Base-by-base conservation (phyloP, 345 rosid genomes). In the Angophora floribunda region DNA sequence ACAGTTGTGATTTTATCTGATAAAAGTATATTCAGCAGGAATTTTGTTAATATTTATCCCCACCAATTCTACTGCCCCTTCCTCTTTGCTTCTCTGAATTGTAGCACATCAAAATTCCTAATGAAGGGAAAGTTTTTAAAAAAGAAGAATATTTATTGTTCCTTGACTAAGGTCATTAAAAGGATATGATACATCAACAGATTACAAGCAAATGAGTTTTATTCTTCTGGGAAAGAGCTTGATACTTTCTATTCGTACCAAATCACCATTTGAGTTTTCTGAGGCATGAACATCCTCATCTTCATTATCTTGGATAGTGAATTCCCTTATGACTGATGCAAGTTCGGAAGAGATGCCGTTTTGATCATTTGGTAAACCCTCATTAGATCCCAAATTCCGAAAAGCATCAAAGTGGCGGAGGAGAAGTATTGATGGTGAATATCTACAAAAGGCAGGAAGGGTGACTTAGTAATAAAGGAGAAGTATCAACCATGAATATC, bases 371-470 rank as follows among this genome's bases (percentile, higher is more conserved):
- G 91, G 90, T 88, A 93, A 94, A 89, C 98, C 96, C 86, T 96
- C 99, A 59, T 93, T 93, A 30, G 96, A 95, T 85, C 87, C 94
- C 93, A 95, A 89, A 92, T 95, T 92, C 89, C 92, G 95, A n/a
- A 97, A 94, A 92, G 94, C 96, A 79, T 98, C 98, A 90, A 98
- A 98, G 92, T 96, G 98, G 86, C 94, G 97, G 85, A 97, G 99
- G 90, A 98, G 92, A 93, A 98, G 95, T 89, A 98, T 95, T 17
- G 98, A 85, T 47, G 98, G 99, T 30, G 95, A 91, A 90, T 97
- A 98, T 87, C 99, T 98, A 95, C 63, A 88, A 90, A 90, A 88
- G 86, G 92, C 87, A 85, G 63, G 55, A 90, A 59, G 51, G 88
- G 87, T 79, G 87, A 91, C 59, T 30, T 88, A 89, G 79, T 28